Conservation (phyloP, 805 yeast genomes). For the Zygosaccharomyces rouxii region DNA sequence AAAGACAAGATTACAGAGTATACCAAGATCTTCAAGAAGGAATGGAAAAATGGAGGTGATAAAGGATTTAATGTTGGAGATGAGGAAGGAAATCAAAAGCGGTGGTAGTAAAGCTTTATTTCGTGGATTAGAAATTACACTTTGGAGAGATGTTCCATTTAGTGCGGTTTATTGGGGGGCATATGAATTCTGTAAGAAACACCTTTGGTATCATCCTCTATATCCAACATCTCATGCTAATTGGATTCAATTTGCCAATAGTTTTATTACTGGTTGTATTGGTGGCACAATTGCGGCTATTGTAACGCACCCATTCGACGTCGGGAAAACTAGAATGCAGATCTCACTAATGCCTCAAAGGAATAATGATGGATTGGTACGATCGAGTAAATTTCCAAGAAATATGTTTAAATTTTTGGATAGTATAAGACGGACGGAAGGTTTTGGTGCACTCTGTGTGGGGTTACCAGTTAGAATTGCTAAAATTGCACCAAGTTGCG, state of each 20-base stretch:
- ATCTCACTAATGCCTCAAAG: slow-evolving; percentile 37
- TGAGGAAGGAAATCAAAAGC: slow-evolving; percentile 44
- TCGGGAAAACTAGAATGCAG: slow-evolving; percentile 91
- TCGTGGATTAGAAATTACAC: slow-evolving; percentile 79
- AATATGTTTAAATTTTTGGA: slow-evolving; percentile 64
- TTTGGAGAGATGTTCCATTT: slow-evolving; percentile 97
- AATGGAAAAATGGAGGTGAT: slow-evolving; percentile 33
- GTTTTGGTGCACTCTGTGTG: slow-evolving; percentile 75
- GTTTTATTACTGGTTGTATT: slow-evolving; percentile 76
- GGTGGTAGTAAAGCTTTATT: slow-evolving; percentile 66
- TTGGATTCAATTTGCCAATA: slow-evolving; percentile 50
- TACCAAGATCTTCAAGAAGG: slow-evolving; percentile 47
- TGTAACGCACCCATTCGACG: slow-evolving; percentile 92
- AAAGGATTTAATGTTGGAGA: slow-evolving; percentile 49
- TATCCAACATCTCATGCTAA: slow-evolving; percentile 18
- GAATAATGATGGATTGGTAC: slow-evolving; percentile 1
- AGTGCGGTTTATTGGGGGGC: slow-evolving; percentile 92
- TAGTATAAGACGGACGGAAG: slow-evolving; percentile 66
- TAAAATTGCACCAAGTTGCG: slow-evolving; percentile 96
- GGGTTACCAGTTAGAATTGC: slow-evolving; percentile 83
- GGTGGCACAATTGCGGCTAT: slow-evolving; percentile 86
- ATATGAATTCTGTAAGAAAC: slow-evolving; percentile 54
- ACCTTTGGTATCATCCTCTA: slow-evolving; percentile 15
- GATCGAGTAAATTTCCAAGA: slow-evolving; percentile 17
- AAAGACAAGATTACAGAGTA: slow-evolving; percentile 87